Base-by-base conservation (phyloP, 805 yeast species). In the Candida ascalaphidarum region DNA sequence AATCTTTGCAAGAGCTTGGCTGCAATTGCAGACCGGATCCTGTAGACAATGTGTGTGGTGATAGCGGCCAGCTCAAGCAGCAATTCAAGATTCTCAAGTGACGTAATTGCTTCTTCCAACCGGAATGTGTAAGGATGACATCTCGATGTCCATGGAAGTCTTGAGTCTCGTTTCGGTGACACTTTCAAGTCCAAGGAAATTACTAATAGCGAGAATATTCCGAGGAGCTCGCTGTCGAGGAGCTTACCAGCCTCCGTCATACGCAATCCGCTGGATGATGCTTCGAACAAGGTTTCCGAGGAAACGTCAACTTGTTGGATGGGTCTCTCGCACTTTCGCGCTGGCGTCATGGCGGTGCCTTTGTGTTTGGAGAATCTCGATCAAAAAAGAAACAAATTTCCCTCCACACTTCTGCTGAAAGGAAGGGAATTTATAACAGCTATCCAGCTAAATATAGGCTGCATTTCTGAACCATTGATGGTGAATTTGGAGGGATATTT, bases 141-240 rank as follows among this genome's bases (percentile, higher is more conserved):
- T 34, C n/a, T n/a, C n/a, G n/a, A n/a, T n/a, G n/a, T n/a, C n/a
- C n/a, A n/a, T n/a, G n/a, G n/a, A n/a, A n/a, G n/a, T n/a, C n/a
- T n/a, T n/a, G n/a, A n/a, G n/a, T n/a, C n/a, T n/a, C n/a, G n/a
- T n/a, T n/a, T n/a, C n/a, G n/a, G n/a, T n/a, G n/a, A n/a, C n/a
- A n/a, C 45, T 2, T 32, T 31, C 16, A 61, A 43, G 2, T 49
- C 30, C 24, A 80, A 54, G 19, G 58, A 50, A 23, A 55, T 53
- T 0, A 72, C 28, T 39, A 70, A 36, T 17, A 75, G 52, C 1
- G 83, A 65, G 45, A 55, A 84, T 1, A 81, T 68, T 19, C 71
- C 72, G 36, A 72, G 72, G 24, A 81, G 40, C 40, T 81, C 86
- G 24, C 66, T 64, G 26, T 60, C 66, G 41, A 61, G 69, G 16